phyloP scores from a whole-genome alignment of 768 basidiomycete species.

The Royoungia palumana region DNA sequence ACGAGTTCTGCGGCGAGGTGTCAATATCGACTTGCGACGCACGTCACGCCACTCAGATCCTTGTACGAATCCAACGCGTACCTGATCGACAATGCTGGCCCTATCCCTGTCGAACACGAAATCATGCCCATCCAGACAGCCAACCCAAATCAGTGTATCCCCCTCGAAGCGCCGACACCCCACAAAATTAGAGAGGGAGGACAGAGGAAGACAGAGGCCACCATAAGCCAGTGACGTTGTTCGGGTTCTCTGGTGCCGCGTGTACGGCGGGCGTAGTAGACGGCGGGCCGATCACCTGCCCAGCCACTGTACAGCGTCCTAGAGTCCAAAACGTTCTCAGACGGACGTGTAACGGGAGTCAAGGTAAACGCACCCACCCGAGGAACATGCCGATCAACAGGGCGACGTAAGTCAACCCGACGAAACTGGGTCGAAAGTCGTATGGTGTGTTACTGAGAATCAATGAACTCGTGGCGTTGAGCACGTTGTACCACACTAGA shows the following conservation, averaged over 20 bases:
- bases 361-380: constrained; percentile 3
- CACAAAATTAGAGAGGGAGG: constrained; percentile 19
- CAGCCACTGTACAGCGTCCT: constrained; percentile 20
- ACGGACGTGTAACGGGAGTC: too few relatives aligned
- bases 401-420: constrained; percentile 20
- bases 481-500: constrained; percentile 25
- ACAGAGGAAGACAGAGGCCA: constrained; percentile 17
- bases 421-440: constrained; percentile 21
- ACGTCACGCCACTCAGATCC: constrained; percentile 10
- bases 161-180: constrained; percentile 19
- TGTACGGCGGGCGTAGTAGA: constrained; percentile 16
- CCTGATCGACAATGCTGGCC: constrained; percentile 16
- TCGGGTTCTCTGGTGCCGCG: constrained; percentile 19
- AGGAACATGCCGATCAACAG: constrained; percentile 21
- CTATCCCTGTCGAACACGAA: constrained; percentile 20
- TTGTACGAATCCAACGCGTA: constrained; percentile 22
- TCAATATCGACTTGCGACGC: neutral
- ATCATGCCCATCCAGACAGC: constrained; percentile 22
- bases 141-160: constrained; percentile 12
- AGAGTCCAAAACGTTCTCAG: too few relatives aligned
- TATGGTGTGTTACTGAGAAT: constrained; percentile 20
- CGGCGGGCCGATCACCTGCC: constrained; percentile 21
- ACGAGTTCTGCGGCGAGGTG: constrained; percentile 7
- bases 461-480: constrained; percentile 20
- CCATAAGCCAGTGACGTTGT: constrained; percentile 25